Base-by-base conservation (phyloP, 148 eudicot species). In the Vaccinium corymbosum region DNA sequence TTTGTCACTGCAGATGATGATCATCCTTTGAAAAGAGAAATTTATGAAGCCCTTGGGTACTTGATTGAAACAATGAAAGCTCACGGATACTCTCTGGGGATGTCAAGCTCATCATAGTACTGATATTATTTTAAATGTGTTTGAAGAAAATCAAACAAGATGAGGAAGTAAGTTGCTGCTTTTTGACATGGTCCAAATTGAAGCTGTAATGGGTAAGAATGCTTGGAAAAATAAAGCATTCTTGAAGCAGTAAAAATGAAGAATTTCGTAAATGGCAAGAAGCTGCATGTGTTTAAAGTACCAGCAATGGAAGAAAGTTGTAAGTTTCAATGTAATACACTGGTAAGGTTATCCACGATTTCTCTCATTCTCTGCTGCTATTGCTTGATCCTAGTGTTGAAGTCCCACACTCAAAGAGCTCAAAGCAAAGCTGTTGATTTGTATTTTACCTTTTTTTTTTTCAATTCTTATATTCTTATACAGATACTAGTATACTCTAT, bases 1-100 rank as follows among this genome's bases (percentile, higher is more conserved):
- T 87, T 89, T 83, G 85, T 90, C 25, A 85, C 86, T 50, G 88
- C 86, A 53, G 88, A 88, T 83, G 61, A 76, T 85, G 82, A 83
- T 64, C 88, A 88, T 82, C 81, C 72, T 4, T 52, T 66, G 50
- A 51, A 70, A 17, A 81, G 15, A n/a, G 75, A 66, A 81, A 81
- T 64, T 46, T 81, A 81, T 22, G 83, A 62, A 19, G 83, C 48
- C 35, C 83, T 81, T 55, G 75, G 22, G 53, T 14, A 48, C 20
- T 64, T 80, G 75, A 80, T 79, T 32, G 19, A 79, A 57, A 79
- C 70, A 1, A 79, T 79, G 68, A 79, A 35, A 17, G 15, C 50
- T 29, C 49, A 22, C 9, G 81, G 70, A n/a, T 35, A 56, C 38
- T 3, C 81, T 59, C 15, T 48, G 7, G 81, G 16, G 70, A 38